These are phyloP conservation scores for Trypanosoma lewisi DNA, from an alignment of 208 protist genomes.

Conservation along the genomic window DNA sequence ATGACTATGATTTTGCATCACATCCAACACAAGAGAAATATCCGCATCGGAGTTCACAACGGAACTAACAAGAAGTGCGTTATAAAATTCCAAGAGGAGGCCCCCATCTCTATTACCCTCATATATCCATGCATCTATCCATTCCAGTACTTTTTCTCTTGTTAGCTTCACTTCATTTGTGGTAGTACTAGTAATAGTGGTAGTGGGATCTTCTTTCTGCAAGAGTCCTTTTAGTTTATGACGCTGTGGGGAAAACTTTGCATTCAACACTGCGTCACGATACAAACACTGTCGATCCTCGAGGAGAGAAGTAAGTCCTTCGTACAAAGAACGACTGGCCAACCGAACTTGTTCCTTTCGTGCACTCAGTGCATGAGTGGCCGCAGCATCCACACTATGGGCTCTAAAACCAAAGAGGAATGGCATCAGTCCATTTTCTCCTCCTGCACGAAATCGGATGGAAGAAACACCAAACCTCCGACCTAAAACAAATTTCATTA, in stretches of 20 bases:
- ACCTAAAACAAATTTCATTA: neutral
- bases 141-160: slow-evolving; percentile 12
- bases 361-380: neutral
- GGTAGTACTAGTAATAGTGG: neutral
- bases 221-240: slow-evolving; percentile 13
- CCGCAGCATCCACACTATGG: neutral
- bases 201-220: neutral
- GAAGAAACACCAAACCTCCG: neutral
- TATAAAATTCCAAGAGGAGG: slow-evolving; percentile 49
- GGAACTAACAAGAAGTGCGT: slow-evolving; percentile 41
- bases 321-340: slow-evolving; percentile 5
- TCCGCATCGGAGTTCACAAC: slow-evolving; percentile 32
- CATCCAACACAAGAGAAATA: slow-evolving; percentile 43
- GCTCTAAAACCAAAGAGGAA: neutral
- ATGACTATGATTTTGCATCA: slow-evolving; percentile 46
- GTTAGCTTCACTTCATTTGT: slow-evolving; percentile 8
- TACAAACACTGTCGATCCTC: slow-evolving; percentile 49
- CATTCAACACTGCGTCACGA: slow-evolving; percentile 28
- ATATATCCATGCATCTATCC: slow-evolving; percentile 33
- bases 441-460: neutral
- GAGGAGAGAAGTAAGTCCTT: slow-evolving; percentile 20
- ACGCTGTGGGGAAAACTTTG: slow-evolving; percentile 21
- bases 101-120: neutral
- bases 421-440: neutral
- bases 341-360: neutral